Evolutionary conservation across 169 alveolate genomes (phyloP), one percentile per base, ranked within the genome.

Genomic region (Eimeria necatrix): DNA sequence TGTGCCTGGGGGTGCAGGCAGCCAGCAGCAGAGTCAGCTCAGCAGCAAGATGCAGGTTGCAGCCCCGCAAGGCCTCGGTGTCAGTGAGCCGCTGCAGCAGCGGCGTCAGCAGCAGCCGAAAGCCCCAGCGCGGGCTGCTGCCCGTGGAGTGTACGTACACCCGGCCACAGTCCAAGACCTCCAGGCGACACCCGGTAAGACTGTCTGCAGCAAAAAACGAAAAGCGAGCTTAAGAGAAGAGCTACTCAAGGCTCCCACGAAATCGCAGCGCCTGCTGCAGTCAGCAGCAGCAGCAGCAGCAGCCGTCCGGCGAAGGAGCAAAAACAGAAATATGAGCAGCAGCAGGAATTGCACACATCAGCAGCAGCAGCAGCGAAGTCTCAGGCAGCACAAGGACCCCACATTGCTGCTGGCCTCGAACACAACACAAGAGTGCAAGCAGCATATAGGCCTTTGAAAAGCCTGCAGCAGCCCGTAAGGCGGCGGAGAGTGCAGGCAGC

Each of bases 121-220:
- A 91, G 12, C 95, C 95, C 95, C 95, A 91, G 53, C 56, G 70
- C 53, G 78, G 93, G 64, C 93, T 85, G 91, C 91, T 83, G 91
- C 91, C 91, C 2, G 76, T 56, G 76, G 51, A 46, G 59, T 56
- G 91, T 26, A 83, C 46, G 59, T 51, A 56, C 71, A 83, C 76
- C 16, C 91, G 71, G 20, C 91, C 91, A 59, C 91, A 83, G 7
- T 83, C 91, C 26, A 83, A 24, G 49, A 56, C 91, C 56, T 83
- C 91, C 12, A 83, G 91, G 0, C 91, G 91, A 64, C 91, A 52
- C 59, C 91, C 52, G 10, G 91, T 52, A 10, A n/a, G 49, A 61
- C 49, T 51, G 1, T 83, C 91, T 83, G 32, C 56, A 56, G 41
- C 51, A 10, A 52, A 18, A 80, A 20, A 8, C 14, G 70, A 12